Conservation (phyloP, 1,284 basidiomycete genomes). For the Leccinum angustisporum region DNA sequence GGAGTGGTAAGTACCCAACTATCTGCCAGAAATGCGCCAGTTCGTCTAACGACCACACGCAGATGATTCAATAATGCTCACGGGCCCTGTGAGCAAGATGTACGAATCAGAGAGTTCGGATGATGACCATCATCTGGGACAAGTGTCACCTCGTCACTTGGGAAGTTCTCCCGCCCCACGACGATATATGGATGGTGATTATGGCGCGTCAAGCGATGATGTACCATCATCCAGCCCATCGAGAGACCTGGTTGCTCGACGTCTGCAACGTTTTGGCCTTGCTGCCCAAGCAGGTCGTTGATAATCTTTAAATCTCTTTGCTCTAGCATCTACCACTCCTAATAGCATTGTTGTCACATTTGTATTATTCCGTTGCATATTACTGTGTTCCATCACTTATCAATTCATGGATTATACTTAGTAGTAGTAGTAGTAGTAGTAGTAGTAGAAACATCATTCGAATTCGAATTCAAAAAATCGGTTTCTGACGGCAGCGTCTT, state of each 20-base stretch:
- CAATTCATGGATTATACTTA: constrained; percentile 11
- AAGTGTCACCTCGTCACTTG: constrained; percentile 67
- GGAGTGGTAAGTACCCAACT: constrained; percentile 42
- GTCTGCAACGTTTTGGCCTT: constrained; percentile 32
- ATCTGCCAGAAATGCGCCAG: background rate
- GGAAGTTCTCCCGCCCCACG: constrained; percentile 54
- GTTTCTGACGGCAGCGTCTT: no score
- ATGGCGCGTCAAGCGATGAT: constrained; percentile 46
- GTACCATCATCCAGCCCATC: constrained; percentile 44
- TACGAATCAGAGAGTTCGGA: constrained; percentile 43
- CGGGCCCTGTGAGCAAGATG: constrained; percentile 12
- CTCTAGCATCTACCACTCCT: constrained; percentile 20
- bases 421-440: no score
- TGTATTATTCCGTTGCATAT: constrained; percentile 28
- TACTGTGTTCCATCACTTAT: background rate
- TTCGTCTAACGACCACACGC: constrained; percentile 11
- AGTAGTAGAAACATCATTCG: background rate
- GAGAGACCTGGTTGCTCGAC: constrained; percentile 37
- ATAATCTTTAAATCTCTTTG: constrained; percentile 15
- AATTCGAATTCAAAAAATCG: no score
- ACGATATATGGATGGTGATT: constrained; percentile 34
- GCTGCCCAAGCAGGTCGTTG: constrained; percentile 4
- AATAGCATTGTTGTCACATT: constrained; percentile 20
- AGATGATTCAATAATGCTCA: constrained; percentile 48
- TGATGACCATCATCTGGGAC: constrained; percentile 58